phyloP scores from a whole-genome alignment of 129 eudicot species.

The Erigeron canadensis region DNA sequence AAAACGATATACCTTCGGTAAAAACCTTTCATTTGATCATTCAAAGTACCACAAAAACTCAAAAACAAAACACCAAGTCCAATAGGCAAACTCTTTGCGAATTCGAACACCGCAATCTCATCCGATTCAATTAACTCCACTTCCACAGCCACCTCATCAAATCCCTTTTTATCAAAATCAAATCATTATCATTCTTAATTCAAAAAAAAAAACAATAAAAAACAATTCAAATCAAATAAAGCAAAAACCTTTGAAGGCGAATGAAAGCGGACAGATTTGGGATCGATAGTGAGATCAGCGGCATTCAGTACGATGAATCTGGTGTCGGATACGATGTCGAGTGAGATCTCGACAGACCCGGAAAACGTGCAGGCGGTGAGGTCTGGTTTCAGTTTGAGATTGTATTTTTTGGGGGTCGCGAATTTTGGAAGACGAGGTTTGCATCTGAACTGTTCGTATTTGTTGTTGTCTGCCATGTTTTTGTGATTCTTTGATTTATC shows the following conservation, averaged over 20 bases:
- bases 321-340: constrained; percentile 72
- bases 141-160: constrained; percentile 38
- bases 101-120: constrained; percentile 83
- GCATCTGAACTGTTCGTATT: constrained; percentile 60
- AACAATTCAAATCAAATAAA: background rate
- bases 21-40: constrained; percentile 96
- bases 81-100: constrained; percentile 54
- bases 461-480: background rate
- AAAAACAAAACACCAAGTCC: constrained; percentile 62
- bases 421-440: constrained; percentile 80
- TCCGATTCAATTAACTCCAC: constrained; percentile 63
- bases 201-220: background rate
- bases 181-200: background rate
- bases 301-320: constrained; percentile 87
- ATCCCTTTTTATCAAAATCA: constrained; percentile 32
- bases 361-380: constrained; percentile 65
- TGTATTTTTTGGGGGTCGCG: constrained; percentile 74
- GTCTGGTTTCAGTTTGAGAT: constrained; percentile 72
- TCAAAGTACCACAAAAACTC: constrained; percentile 72
- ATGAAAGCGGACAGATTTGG: constrained; percentile 53
- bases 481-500: background rate
- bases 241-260: constrained; percentile 48
- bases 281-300: constrained; percentile 67
- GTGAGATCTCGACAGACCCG: constrained; percentile 70
- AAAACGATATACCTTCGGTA: constrained; percentile 61